Percentiles rank a stretch among this genome's conserved stretches.
Conservation (phyloP, 306 rosid genomes). For the Hippophae rhamnoides region DNA sequence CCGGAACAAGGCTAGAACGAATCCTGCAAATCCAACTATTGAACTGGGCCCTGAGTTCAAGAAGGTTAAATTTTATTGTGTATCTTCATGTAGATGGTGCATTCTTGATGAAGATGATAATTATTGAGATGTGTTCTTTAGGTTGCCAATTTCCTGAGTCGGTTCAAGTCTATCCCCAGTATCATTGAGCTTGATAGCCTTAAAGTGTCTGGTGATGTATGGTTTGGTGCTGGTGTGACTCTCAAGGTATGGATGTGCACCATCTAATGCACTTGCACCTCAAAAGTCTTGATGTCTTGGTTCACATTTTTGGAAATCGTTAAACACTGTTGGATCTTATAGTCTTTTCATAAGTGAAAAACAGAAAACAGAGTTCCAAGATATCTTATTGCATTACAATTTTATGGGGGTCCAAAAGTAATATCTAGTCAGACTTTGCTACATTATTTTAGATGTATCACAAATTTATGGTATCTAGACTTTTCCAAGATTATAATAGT, state of each 20-base stretch:
- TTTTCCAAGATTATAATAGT: too few relatives aligned
- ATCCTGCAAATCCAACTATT: conserved; percentile 80
- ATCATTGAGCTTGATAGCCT: conserved; percentile 79
- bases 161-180: conserved; percentile 92
- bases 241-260: conserved; percentile 58
- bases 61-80: conserved; percentile 43
- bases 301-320: too few relatives aligned
- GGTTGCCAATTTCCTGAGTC: conserved; percentile 75
- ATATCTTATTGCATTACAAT: too few relatives aligned
- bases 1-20: conserved; percentile 57
- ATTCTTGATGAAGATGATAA: conserved; percentile 13
- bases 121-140: conserved; percentile 21
- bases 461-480: too few relatives aligned
- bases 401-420: too few relatives aligned
- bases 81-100: conserved; percentile 9
- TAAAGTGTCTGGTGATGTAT: conserved; percentile 86
- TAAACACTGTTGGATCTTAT: not conserved
- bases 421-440: too few relatives aligned
- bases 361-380: too few relatives aligned
- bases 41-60: conserved; percentile 97
- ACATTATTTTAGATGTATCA: too few relatives aligned
- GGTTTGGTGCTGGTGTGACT: conserved; percentile 65
- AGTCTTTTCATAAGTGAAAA: too few relatives aligned
- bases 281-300: not conserved
- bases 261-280: not conserved